Evolutionary conservation across 805 yeast species (phyloP).

Genomic region (Kregervanrija fluxuum): DNA sequence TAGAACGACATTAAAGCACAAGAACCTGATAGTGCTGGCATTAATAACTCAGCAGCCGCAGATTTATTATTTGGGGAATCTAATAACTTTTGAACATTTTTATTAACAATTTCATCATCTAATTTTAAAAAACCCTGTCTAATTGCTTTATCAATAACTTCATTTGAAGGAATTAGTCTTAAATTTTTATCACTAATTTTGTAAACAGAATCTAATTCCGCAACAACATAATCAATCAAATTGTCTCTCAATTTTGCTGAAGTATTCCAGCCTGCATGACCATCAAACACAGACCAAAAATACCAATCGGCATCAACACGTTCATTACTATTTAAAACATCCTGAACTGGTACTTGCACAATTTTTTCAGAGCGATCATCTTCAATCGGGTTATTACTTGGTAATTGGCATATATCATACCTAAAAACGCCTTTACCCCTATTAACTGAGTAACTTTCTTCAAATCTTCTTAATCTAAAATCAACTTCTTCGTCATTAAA

Average conservation of each 20-base stretch:
- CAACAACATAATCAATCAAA: constrained; percentile 67
- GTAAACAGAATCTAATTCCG: constrained; percentile 62
- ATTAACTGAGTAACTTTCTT: constrained; percentile 73
- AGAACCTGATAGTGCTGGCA: constrained; percentile 94
- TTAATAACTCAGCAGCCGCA: constrained; percentile 61
- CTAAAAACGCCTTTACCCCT: constrained; percentile 83
- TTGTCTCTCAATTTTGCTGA: constrained; percentile 77
- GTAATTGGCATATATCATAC: constrained; percentile 83
- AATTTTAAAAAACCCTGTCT: constrained; percentile 71
- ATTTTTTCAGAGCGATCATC: constrained; percentile 86
- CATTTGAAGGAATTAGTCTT: constrained; percentile 59
- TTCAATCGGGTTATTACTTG: constrained; percentile 90
- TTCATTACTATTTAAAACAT: constrained; percentile 41
- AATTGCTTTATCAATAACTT: constrained; percentile 71
- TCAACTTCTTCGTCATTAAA: constrained; percentile 68
- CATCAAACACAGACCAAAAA: constrained; percentile 94
- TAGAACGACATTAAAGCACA: constrained; percentile 86
- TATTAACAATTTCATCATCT: constrained; percentile 80
- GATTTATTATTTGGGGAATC: constrained; percentile 58
- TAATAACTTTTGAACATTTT: constrained; percentile 63
- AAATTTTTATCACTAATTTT: constrained; percentile 45
- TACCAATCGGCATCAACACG: constrained; percentile 64
- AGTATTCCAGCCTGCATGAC: constrained; percentile 96
- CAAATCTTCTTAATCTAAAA: constrained; percentile 56
- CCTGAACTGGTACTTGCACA: constrained; percentile 66